Conservation (phyloP, 176 grass and related monocot genomes). For the Musa troglodytarum region DNA sequence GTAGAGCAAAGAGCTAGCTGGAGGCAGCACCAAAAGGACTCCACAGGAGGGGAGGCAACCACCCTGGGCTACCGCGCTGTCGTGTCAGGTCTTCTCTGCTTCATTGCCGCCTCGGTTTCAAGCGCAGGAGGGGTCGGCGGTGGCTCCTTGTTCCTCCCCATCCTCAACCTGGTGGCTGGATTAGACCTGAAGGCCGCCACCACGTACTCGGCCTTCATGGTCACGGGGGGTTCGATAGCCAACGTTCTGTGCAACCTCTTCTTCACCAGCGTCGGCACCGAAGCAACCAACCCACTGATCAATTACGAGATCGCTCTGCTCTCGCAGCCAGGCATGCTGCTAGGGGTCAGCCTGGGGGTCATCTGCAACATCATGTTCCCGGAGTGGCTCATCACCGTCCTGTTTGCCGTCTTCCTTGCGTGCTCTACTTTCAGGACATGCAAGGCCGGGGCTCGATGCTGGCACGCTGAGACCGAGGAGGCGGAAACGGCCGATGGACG, state of each 20-base stretch:
- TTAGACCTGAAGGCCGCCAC: constrained; percentile 56
- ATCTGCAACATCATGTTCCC: constrained; percentile 74
- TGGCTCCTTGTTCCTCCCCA: constrained; percentile 70
- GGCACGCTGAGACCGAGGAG: constrained; percentile 39
- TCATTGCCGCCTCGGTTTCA: constrained; percentile 52
- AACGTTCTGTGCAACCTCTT: constrained; percentile 62
- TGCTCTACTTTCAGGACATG: constrained; percentile 57
- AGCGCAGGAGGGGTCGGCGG: constrained; percentile 61
- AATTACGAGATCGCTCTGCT: constrained; percentile 65
- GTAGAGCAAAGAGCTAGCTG: neutral
- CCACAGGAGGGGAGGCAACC: neutral
- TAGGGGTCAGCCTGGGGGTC: constrained; percentile 76
- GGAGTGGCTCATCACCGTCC: constrained; percentile 73
- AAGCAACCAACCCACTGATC: constrained; percentile 22
- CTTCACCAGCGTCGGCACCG: neutral
- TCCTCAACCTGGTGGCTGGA: constrained; percentile 55
- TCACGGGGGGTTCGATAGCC: constrained; percentile 45
- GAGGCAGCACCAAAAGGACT: neutral
- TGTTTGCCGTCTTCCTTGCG: constrained; percentile 59
- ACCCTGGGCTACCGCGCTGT: constrained; percentile 10
- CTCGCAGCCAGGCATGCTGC: constrained; percentile 65
- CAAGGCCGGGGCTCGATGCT: constrained; percentile 52
- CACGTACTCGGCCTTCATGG: constrained; percentile 64
- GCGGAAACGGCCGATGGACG: neutral
- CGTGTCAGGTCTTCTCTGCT: constrained; percentile 40